These are phyloP conservation scores for Dactylellina drechsleri DNA, from an alignment of 2,329 filamentous ascomycete species.

Conservation along the genomic window DNA sequence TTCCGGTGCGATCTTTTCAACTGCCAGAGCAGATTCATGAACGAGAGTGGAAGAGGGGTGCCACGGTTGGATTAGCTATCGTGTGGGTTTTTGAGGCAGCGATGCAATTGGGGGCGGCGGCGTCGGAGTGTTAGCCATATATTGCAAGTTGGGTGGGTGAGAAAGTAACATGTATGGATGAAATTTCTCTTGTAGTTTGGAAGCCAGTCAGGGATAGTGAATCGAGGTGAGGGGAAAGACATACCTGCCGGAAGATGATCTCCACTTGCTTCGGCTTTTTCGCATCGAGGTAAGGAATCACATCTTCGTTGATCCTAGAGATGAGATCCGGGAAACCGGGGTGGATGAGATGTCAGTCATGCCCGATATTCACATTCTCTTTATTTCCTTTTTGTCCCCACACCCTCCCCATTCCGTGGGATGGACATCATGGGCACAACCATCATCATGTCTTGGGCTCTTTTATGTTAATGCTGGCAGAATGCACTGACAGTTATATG, in stretches of 20 bases:
- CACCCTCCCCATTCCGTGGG: background rate
- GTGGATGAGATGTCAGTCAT: background rate
- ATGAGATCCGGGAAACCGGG: slow-evolving; percentile 25
- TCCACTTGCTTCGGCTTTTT: slow-evolving; percentile 49
- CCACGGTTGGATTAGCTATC: slow-evolving; percentile 53
- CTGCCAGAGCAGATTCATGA: slow-evolving; percentile 85
- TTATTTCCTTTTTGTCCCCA: too few relatives aligned
- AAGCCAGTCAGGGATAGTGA: slow-evolving; percentile 34
- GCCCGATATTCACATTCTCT: slow-evolving; percentile 5
- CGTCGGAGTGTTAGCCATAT: slow-evolving; percentile 27
- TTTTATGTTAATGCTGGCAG: background rate
- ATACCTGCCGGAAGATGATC: slow-evolving; percentile 55
- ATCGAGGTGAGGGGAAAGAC: slow-evolving; percentile 5
- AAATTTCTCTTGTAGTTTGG: slow-evolving; percentile 19
- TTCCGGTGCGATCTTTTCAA: slow-evolving; percentile 74
- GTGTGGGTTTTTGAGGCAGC: slow-evolving; percentile 5
- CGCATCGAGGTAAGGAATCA: slow-evolving; percentile 50
- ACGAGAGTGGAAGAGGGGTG: slow-evolving; percentile 60
- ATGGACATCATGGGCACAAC: background rate
- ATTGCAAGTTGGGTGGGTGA: slow-evolving; percentile 30
- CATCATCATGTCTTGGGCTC: background rate
- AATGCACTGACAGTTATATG: slow-evolving; percentile 16
- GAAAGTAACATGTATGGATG: slow-evolving; percentile 39
- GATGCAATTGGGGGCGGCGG: slow-evolving; percentile 9
- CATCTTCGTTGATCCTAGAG: slow-evolving; percentile 53